Evolutionary conservation across 805 yeast genomes (phyloP).

Genomic region (Sugiyamaella valdiviana): DNA sequence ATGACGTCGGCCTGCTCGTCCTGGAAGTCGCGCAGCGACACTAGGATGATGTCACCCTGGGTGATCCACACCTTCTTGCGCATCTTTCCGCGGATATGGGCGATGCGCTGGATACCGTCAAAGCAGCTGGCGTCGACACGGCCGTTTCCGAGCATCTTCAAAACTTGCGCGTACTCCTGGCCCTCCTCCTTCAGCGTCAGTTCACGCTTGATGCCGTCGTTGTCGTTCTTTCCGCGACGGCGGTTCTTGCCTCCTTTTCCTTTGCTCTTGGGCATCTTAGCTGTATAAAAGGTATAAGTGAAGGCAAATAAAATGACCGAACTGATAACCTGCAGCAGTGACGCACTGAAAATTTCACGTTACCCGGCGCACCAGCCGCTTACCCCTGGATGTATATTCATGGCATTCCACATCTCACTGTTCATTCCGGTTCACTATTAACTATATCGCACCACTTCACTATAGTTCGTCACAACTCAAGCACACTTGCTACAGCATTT

Average conservation of each 20-base stretch:
- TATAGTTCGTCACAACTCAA: no score
- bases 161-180: constrained; percentile 97
- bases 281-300: neutral
- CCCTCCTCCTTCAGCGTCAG: constrained; percentile 88
- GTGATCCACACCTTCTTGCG: constrained; percentile 99
- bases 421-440: no score
- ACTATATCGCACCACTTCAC: no score
- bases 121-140: constrained; percentile 93
- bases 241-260: constrained; percentile 71
- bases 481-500: no score
- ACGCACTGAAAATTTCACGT: neutral
- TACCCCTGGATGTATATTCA: no score
- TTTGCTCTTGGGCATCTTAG: constrained; percentile 70
- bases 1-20: constrained; percentile 98
- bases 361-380: neutral
- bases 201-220: constrained; percentile 89
- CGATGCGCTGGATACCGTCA: constrained; percentile 90
- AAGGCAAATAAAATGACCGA: no score
- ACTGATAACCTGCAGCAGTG: neutral
- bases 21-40: constrained; percentile 96
- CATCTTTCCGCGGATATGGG: constrained; percentile 97
- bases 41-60: constrained; percentile 95
- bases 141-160: constrained; percentile 98
- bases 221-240: constrained; percentile 97
- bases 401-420: no score